Conservation (phyloP, 2,329 filamentous ascomycete species). For the Orbilia ellipsospora region DNA sequence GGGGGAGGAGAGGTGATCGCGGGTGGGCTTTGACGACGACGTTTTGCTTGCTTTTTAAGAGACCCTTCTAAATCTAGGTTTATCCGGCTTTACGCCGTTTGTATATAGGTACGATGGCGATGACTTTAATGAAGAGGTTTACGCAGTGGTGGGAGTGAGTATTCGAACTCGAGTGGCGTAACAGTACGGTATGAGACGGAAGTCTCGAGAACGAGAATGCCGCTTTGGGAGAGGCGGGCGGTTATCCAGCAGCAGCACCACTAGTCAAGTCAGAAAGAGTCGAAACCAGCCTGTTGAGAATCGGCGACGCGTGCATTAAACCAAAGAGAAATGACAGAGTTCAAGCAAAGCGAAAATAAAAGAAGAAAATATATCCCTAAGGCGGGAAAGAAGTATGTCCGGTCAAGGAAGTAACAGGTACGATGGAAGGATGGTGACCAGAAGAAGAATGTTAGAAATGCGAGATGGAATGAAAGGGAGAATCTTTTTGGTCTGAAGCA, state of each 20-base stretch:
- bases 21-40: conserved; percentile 56
- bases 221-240: conserved; percentile 35
- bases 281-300: conserved; percentile 35
- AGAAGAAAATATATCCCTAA: conserved; percentile 1
- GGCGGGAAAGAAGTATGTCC: conserved; percentile 17
- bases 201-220: conserved; percentile 30
- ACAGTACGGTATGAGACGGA: conserved; percentile 19
- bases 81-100: conserved; percentile 42
- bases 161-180: conserved; percentile 12
- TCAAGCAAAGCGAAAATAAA: conserved; percentile 9
- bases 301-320: conserved; percentile 55
- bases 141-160: background rate
- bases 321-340: conserved; percentile 22
- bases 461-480: conserved; percentile 43
- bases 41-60: conserved; percentile 55
- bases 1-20: conserved; percentile 55
- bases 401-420: conserved; percentile 17
- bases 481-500: background rate
- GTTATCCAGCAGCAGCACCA: conserved; percentile 44
- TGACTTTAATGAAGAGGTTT: conserved; percentile 1
- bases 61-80: conserved; percentile 31
- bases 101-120: conserved; percentile 15
- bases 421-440: conserved; percentile 12
- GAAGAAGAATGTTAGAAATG: conserved; percentile 50
- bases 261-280: conserved; percentile 46